Percentiles rank a stretch among this genome's conserved stretches.
phyloP scores from a whole-genome alignment of 371 early-diverging fungal genomes.

The Nematocida sp. region DNA sequence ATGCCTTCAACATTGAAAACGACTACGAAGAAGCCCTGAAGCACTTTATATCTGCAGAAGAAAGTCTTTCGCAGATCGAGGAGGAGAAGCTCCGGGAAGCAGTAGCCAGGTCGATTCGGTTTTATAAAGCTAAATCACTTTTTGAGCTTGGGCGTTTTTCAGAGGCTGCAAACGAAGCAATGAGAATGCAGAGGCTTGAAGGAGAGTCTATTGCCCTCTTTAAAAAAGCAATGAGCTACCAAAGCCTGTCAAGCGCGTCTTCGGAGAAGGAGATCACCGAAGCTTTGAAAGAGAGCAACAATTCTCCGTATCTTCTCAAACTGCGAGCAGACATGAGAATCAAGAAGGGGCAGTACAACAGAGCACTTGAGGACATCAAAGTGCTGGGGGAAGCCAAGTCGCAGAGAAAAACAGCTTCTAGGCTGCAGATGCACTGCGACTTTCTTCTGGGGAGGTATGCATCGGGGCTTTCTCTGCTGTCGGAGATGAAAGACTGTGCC shows the following conservation, averaged over 20 bases:
- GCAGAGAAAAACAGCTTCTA: neutral
- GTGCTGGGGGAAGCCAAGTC: neutral
- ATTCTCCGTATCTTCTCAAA: slow-evolving; percentile 3
- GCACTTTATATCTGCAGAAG: neutral
- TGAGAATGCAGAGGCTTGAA: neutral
- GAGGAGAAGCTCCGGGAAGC: neutral
- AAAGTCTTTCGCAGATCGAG: neutral
- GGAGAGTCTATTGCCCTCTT: neutral
- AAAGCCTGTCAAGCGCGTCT: neutral
- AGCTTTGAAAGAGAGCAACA: slow-evolving; percentile 11
- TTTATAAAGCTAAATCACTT: slow-evolving; percentile 1
- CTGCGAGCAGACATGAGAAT: slow-evolving; percentile 19
- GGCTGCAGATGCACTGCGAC: slow-evolving; percentile 19
- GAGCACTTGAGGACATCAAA: slow-evolving; percentile 22
- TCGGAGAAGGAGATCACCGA: slow-evolving; percentile 1
- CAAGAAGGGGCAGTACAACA: neutral
- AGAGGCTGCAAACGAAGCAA: neutral
- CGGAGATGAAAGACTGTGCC: neutral
- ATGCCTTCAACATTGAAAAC: neutral
- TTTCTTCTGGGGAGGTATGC: slow-evolving; percentile 16
- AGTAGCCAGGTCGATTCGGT: neutral
- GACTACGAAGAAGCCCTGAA: neutral
- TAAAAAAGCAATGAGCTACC: neutral
- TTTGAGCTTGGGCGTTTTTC: slow-evolving; percentile 4
- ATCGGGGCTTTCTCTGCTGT: neutral